Evolutionary conservation across 768 basidiomycete species (phyloP).

Genomic region (Pholiota conissans): DNA sequence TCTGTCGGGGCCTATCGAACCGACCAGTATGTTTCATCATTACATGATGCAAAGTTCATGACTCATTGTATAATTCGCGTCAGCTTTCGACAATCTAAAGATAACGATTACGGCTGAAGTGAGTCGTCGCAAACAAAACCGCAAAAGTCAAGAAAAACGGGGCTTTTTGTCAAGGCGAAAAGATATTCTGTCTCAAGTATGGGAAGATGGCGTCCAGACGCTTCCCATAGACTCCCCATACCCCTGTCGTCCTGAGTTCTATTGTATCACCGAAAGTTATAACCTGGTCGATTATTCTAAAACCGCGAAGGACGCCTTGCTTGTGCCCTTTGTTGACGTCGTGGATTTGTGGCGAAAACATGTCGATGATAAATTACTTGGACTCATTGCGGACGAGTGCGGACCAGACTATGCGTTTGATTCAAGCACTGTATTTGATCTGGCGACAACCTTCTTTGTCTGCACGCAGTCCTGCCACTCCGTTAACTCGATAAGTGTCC

Average conservation of each 20-base stretch:
- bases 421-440: slow-evolving; percentile 2
- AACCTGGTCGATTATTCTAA: not conserved
- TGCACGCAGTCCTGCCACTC: too few relatives aligned
- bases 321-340: not conserved
- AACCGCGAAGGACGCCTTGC: not conserved
- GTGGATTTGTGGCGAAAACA: slow-evolving; percentile 1
- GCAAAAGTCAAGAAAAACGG: not conserved
- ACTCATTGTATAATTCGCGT: too few relatives aligned
- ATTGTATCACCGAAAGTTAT: not conserved
- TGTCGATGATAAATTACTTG: not conserved
- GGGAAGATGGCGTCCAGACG: not conserved
- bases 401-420: not conserved
- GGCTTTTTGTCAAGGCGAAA: not conserved
- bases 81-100: too few relatives aligned
- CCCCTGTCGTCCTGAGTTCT: not conserved
- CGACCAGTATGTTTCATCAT: too few relatives aligned
- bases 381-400: not conserved
- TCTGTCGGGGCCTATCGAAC: too few relatives aligned
- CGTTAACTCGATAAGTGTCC: too few relatives aligned
- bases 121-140: too few relatives aligned
- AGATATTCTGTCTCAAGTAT: not conserved
- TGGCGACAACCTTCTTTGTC: slow-evolving; percentile 9
- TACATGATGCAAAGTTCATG: too few relatives aligned
- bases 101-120: too few relatives aligned
- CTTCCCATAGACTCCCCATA: not conserved